Conservation (phyloP, 176 grass and related monocot species). For the Triticum turgidum region DNA sequence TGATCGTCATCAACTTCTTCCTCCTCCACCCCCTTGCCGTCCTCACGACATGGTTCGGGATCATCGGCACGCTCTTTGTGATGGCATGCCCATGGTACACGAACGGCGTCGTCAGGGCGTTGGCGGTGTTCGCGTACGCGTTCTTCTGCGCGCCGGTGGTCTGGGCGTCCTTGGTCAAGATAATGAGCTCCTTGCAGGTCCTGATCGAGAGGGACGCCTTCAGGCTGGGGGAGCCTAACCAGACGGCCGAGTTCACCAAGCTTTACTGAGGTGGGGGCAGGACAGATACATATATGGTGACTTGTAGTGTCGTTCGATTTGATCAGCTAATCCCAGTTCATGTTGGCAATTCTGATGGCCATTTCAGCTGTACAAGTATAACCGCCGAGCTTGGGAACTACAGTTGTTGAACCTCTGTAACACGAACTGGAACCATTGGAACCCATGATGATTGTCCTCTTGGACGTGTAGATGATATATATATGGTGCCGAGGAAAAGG, state of each 20-base stretch:
- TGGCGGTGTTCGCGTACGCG: slow-evolving; percentile 59
- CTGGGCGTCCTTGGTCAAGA: slow-evolving; percentile 72
- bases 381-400: slow-evolving; percentile 8
- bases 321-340: slow-evolving; percentile 45
- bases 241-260: slow-evolving; percentile 64
- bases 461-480: slow-evolving; percentile 40
- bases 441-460: slow-evolving; percentile 23
- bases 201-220: slow-evolving; percentile 76
- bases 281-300: slow-evolving; percentile 26
- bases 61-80: slow-evolving; percentile 63
- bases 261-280: slow-evolving; percentile 59
- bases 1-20: slow-evolving; percentile 73
- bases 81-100: slow-evolving; percentile 89
- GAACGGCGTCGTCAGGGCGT: slow-evolving; percentile 66
- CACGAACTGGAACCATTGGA: slow-evolving; percentile 32
- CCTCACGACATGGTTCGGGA: slow-evolving; percentile 60
- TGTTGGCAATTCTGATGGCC: slow-evolving; percentile 35
- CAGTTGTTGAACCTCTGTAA: slow-evolving; percentile 24
- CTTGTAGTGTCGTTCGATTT: neutral
- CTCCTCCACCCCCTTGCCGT: slow-evolving; percentile 56
- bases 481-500: slow-evolving; percentile 22
- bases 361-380: slow-evolving; percentile 57
- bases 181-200: slow-evolving; percentile 56
- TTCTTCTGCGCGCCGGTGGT: slow-evolving; percentile 70
- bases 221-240: slow-evolving; percentile 69